Percentiles rank a stretch among this genome's conserved stretches.
Conservation (phyloP, 1,284 basidiomycete species). For the Trichosporon coremiiforme region DNA sequence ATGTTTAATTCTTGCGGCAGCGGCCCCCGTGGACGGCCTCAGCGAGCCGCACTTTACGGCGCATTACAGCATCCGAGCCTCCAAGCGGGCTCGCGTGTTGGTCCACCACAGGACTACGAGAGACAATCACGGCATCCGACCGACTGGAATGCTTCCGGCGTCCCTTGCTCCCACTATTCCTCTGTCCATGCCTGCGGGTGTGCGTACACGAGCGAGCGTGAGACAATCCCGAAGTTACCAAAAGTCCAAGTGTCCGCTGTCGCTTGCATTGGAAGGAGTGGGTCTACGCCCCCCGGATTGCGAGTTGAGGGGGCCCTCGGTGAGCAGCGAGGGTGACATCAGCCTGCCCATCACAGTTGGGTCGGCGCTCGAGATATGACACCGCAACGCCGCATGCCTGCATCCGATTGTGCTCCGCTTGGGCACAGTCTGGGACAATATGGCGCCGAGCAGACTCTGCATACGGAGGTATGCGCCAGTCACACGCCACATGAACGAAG, state of each 20-base stretch:
- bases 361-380: not conserved
- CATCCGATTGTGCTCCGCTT: not conserved
- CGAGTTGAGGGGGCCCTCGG: not conserved
- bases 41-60: not conserved
- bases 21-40: too few relatives aligned
- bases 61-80: slow-evolving; percentile 7
- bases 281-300: too few relatives aligned
- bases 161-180: slow-evolving; percentile 2
- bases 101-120: not conserved
- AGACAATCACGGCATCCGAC: slow-evolving; percentile 3
- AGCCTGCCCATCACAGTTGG: not conserved
- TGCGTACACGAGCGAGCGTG: too few relatives aligned
- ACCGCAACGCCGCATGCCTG: slow-evolving; percentile 3
- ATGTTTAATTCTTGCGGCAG: slow-evolving; percentile 4
- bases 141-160: slow-evolving; percentile 12
- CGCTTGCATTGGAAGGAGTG: not conserved
- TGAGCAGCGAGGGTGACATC: not conserved
- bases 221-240: not conserved
- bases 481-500: slow-evolving; percentile 4
- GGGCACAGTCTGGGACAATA: not conserved
- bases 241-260: not conserved
- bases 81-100: not conserved
- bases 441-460: not conserved
- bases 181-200: too few relatives aligned
- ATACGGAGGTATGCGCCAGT: not conserved